Percentiles rank a stretch among this genome's conserved stretches.
These are phyloP conservation scores for Phytopythium litorale DNA, from an alignment of 352 stramenopile species.

Conservation along the genomic window DNA sequence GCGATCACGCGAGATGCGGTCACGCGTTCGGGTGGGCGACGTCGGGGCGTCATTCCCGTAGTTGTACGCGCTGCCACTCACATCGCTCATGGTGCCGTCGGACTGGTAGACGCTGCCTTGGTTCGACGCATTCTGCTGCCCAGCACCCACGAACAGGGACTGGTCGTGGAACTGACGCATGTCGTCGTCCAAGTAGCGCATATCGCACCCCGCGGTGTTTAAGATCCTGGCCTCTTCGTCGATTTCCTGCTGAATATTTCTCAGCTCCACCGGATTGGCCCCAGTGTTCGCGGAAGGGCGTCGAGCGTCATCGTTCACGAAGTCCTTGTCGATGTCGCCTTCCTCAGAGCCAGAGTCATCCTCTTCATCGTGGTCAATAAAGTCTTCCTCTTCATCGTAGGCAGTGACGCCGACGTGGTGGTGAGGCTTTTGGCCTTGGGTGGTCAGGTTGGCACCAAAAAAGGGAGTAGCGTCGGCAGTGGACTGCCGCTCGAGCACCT, in stretches of 20 bases:
- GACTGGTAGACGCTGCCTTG: slow-evolving; percentile 2
- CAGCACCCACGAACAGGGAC: slow-evolving; percentile 27
- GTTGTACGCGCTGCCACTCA: slow-evolving; percentile 1
- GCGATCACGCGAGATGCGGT: slow-evolving; percentile 3
- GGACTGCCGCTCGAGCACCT: slow-evolving; percentile 29
- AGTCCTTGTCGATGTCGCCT: slow-evolving; percentile 7
- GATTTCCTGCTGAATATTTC: background rate
- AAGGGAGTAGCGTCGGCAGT: slow-evolving; percentile 9
- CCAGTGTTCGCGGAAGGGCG: background rate
- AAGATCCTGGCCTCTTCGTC: slow-evolving; percentile 34
- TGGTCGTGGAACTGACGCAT: slow-evolving; percentile 75
- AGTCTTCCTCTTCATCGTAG: slow-evolving; percentile 9
- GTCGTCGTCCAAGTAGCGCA: slow-evolving; percentile 54
- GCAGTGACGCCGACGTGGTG: background rate
- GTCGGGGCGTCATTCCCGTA: slow-evolving; percentile 1
- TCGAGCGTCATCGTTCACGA: background rate
- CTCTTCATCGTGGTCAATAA: slow-evolving; percentile 14
- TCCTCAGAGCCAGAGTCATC: slow-evolving; percentile 10
- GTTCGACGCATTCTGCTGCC: background rate
- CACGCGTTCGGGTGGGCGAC: slow-evolving; percentile 4
- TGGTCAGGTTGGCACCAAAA: background rate
- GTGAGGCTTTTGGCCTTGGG: background rate
- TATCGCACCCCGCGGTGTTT: slow-evolving; percentile 56
- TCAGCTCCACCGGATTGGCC: background rate
- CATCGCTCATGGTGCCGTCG: background rate